A percentile compares a stretch with the other conserved stretches of the same genome.
Evolutionary conservation across 2,329 filamentous ascomycete species (phyloP).

Genomic region (Coniella lustricola): DNA sequence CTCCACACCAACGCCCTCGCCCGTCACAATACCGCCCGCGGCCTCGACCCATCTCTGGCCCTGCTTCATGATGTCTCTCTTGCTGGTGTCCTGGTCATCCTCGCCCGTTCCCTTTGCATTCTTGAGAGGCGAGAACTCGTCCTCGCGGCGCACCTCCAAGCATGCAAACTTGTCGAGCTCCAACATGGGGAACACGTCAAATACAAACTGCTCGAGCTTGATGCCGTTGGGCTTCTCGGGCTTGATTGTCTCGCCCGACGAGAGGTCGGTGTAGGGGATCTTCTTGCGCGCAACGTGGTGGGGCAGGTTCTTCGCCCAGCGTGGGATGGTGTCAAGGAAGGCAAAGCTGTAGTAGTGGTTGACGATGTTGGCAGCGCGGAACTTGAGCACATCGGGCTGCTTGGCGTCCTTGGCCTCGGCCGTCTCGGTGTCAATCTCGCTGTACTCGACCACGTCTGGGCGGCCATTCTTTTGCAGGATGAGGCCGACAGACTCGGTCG

Average conservation of each 20-base stretch:
- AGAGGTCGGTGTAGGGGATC: constrained; percentile 77
- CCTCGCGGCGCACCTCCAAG: constrained; percentile 92
- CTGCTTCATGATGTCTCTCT: constrained; percentile 81
- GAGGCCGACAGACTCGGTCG: constrained; percentile 89
- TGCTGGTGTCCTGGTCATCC: constrained; percentile 92
- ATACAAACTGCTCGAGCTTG: constrained; percentile 98
- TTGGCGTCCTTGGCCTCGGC: constrained; percentile 81
- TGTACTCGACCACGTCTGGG: constrained; percentile 97
- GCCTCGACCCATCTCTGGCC: constrained; percentile 78
- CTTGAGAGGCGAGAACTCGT: constrained; percentile 97
- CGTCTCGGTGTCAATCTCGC: constrained; percentile 85
- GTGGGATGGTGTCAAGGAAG: constrained; percentile 85
- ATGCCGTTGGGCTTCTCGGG: constrained; percentile 94
- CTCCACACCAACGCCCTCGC: constrained; percentile 69
- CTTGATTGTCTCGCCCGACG: constrained; percentile 75
- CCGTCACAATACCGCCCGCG: constrained; percentile 68
- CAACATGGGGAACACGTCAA: constrained; percentile 92
- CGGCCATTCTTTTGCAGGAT: constrained; percentile 93
- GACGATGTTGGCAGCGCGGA: constrained; percentile 97
- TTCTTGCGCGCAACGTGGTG: constrained; percentile 98
- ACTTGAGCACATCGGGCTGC: constrained; percentile 77
- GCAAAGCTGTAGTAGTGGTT: constrained; percentile 98
- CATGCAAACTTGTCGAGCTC: constrained; percentile 84
- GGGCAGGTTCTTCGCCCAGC: constrained; percentile 78
- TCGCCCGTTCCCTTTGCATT: constrained; percentile 78